These are phyloP conservation scores for Bassia scoparia DNA, from an alignment of 148 eudicot species.

Conservation along the genomic window DNA sequence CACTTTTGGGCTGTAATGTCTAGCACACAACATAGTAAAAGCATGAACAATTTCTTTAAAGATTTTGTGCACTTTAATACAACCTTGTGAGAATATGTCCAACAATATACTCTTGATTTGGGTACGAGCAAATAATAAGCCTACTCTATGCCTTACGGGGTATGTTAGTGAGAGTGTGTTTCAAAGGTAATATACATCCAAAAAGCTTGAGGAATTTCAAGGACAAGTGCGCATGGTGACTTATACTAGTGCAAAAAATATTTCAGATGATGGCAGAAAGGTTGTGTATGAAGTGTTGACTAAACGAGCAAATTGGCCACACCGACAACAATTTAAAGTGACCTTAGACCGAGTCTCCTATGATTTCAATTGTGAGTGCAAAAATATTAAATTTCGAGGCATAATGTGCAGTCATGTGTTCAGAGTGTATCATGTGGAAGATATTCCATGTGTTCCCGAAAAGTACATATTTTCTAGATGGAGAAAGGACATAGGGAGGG, in stretches of 20 bases:
- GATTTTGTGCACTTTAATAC: neutral
- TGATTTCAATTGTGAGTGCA: neutral
- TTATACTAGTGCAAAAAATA: neutral
- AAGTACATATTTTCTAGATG: neutral
- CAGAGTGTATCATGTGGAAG: neutral
- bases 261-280: neutral
- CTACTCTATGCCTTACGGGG: neutral
- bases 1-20: conserved; percentile 19
- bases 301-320: neutral
- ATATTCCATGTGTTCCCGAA: neutral
- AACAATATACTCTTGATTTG: neutral
- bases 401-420: neutral
- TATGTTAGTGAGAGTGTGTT: neutral
- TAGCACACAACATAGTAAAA: neutral
- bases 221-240: neutral
- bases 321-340: neutral
- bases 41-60: neutral
- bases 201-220: neutral
- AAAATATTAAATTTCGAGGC: neutral
- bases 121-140: neutral
- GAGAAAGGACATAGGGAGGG: neutral
- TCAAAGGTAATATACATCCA: neutral
- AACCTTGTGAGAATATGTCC: neutral
- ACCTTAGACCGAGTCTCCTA: neutral
- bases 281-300: neutral